Evolutionary conservation across 305 asterid species (phyloP), one percentile per base, ranked within the genome.

Genomic region (Fraxinus paxiana): DNA sequence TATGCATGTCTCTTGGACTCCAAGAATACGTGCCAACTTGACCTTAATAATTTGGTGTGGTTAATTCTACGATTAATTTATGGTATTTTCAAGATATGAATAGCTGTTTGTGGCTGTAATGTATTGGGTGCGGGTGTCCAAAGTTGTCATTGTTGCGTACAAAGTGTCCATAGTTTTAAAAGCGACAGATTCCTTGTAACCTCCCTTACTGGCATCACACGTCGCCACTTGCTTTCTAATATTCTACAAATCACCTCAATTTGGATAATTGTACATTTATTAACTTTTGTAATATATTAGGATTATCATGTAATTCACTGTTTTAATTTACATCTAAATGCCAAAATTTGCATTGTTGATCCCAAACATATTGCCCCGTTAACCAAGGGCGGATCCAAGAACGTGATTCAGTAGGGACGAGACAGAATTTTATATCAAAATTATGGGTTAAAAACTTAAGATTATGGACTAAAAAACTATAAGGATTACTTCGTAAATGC

Each of bases 131-230:
- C 8, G 6, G 4, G 61, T 79, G 48, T 54, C 13, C 80, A 76
- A n/a, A 3, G 37, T 15, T 31, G 82, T 74, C 75, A 38, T 75
- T 81, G 90, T 87, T 83, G 89, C 84, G 86, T 85, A 73, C 80
- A 82, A 12, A 73, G 56, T 46, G 6, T 46, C 56, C 5, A 46
- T 12, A 71, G 41, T 75, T 43, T 33, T 41, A 43, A 9, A 6
- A 71, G 78, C 80, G 84, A 79, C 82, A 79, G 82, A 86, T 82
- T 41, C 86, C 80, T 18, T 74, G 2, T 2, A 26, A 46, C 31
- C 83, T 46, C 56, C 17, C 79, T 84, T 6, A 1, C 38, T 34
- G 80, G 70, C 83, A 72, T 59, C 82, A 82, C 91, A 88, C 87
- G 84, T 88, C 87, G 82, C 85, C 87, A 84, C 38, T 75, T 81